A percentile compares a stretch with the other conserved stretches of the same genome.
phyloP scores from a whole-genome alignment of 2,329 filamentous ascomycete species.

The Apiospora arundinis region DNA sequence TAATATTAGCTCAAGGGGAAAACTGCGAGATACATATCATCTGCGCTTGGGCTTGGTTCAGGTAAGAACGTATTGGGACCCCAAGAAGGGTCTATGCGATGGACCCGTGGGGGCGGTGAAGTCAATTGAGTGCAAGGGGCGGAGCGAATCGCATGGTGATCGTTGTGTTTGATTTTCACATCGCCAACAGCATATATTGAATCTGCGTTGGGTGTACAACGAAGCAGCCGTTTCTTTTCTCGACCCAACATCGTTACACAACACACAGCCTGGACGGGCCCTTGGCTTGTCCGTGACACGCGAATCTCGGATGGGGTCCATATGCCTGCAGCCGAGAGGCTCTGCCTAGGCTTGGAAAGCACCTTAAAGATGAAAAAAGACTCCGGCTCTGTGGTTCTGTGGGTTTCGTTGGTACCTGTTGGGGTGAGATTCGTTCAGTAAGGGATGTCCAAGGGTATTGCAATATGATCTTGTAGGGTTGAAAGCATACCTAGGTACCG shows the following conservation, averaged over 20 bases:
- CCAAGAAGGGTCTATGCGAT: neutral
- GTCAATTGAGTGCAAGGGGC: neutral
- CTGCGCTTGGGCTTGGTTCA: neutral
- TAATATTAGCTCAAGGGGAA: neutral
- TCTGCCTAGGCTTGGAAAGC: neutral
- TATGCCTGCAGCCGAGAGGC: neutral
- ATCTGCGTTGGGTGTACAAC: neutral
- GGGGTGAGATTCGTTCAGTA: neutral
- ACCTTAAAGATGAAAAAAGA: too few relatives aligned
- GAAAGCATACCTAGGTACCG: too few relatives aligned
- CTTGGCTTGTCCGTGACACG: neutral
- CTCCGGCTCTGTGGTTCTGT: too few relatives aligned
- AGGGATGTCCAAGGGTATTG: neutral
- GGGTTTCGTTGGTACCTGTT: too few relatives aligned
- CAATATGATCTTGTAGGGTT: too few relatives aligned
- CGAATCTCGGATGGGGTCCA: neutral
- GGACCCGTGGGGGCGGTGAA: neutral
- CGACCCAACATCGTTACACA: neutral
- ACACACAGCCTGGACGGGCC: neutral
- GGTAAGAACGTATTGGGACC: neutral
- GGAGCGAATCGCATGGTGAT: neutral
- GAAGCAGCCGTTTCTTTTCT: neutral
- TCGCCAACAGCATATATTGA: too few relatives aligned
- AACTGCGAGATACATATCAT: neutral
- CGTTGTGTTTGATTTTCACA: neutral